Conservation (phyloP, 2,329 filamentous ascomycete species). For the Oidium heveae region DNA sequence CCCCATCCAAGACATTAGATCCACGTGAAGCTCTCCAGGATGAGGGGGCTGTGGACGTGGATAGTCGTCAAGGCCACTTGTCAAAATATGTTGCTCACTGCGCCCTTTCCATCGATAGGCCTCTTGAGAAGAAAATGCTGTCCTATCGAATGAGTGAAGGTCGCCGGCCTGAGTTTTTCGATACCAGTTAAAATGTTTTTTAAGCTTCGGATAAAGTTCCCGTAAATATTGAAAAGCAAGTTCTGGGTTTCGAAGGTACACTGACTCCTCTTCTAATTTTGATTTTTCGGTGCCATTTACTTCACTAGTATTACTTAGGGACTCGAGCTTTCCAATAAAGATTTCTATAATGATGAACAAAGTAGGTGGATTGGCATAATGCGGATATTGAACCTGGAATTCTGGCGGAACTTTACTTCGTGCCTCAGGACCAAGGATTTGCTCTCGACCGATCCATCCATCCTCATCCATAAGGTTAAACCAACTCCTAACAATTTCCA, state of each 20-base stretch:
- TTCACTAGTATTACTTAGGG: conserved; percentile 21
- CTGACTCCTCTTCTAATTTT: conserved; percentile 26
- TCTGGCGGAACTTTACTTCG: conserved; percentile 82
- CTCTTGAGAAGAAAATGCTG: conserved; percentile 71
- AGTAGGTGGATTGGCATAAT: conserved; percentile 92
- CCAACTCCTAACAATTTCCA: conserved; percentile 85
- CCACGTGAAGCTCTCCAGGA: conserved; percentile 83
- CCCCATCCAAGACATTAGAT: conserved; percentile 93
- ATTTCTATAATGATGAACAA: conserved; percentile 71
- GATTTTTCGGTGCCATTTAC: conserved; percentile 18
- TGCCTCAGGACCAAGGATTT: conserved; percentile 78
- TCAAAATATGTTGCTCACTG: conserved; percentile 64
- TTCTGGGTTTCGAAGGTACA: conserved; percentile 40
- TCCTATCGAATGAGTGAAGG: conserved; percentile 71
- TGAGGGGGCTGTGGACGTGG: conserved; percentile 82
- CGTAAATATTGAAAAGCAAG: conserved; percentile 46
- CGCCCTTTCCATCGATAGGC: conserved; percentile 89
- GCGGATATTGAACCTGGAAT: conserved; percentile 88
- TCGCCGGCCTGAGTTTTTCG: conserved; percentile 75
- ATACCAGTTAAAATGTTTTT: conserved; percentile 87
- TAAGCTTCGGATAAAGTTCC: conserved; percentile 62
- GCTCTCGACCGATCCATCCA: conserved; percentile 91
- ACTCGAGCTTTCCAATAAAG: conserved; percentile 55
- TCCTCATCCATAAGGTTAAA: conserved; percentile 89
- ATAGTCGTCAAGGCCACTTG: conserved; percentile 89